Conservation (phyloP, 75 land plant species). For the Isoetes taiwanensis region DNA sequence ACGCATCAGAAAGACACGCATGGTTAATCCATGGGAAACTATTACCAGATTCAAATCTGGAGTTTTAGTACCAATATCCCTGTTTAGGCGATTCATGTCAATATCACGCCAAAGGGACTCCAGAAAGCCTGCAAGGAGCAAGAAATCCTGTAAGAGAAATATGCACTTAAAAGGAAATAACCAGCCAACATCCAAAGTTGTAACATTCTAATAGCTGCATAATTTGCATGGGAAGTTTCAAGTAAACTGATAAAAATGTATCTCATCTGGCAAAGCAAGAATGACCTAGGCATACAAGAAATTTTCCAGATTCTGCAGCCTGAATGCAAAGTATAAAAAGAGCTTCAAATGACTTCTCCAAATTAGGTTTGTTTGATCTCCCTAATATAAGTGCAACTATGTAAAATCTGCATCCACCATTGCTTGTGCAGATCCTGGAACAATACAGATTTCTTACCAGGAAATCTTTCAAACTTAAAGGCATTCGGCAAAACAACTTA, state of each 20-base stretch:
- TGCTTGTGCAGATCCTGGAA: background rate
- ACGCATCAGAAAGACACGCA: conserved; percentile 84
- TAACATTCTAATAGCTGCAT: background rate
- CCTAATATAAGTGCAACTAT: too few species aligned
- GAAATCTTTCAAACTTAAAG: background rate
- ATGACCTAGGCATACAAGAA: too few species aligned
- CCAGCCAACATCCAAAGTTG: background rate
- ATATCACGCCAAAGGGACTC: conserved; percentile 95
- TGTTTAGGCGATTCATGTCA: conserved; percentile 57
- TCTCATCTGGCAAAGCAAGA: background rate
- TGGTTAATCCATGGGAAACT: conserved; percentile 67
- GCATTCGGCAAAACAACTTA: conserved; percentile 17
- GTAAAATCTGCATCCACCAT: too few species aligned
- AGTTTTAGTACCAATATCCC: conserved; percentile 8
- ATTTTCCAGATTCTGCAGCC: too few species aligned
- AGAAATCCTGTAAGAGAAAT: background rate
- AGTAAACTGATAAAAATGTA: background rate
- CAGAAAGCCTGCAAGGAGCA: conserved; percentile 51
- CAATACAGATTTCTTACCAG: background rate
- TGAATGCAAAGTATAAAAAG: too few species aligned
- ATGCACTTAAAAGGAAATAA: background rate
- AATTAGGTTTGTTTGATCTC: too few species aligned
- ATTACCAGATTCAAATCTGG: conserved; percentile 58
- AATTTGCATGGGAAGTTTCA: background rate
- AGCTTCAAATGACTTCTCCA: too few species aligned